A percentile compares a stretch with the other conserved stretches of the same genome.
Evolutionary conservation across 2,329 filamentous ascomycete species (phyloP).

Genomic region (Daldinia sp.): DNA sequence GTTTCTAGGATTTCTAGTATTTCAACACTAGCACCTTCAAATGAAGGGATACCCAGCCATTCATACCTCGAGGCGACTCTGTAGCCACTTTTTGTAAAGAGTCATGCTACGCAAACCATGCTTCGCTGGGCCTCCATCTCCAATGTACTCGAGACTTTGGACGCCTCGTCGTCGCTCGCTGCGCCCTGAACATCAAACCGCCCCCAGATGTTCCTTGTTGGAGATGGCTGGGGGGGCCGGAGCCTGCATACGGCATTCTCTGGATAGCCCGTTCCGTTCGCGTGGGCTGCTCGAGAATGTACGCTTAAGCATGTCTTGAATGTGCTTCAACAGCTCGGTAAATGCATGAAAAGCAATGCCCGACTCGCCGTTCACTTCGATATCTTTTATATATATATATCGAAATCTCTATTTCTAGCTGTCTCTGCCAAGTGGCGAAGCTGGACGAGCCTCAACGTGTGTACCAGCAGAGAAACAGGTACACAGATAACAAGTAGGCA

Average conservation of each 20-base stretch:
- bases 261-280: constrained; percentile 18
- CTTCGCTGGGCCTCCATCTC: not conserved
- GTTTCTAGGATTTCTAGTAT: too few relatives aligned
- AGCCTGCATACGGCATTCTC: constrained; percentile 13
- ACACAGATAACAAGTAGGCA: constrained; percentile 29
- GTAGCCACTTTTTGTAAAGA: constrained; percentile 33
- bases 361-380: constrained; percentile 6
- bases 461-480: constrained; percentile 14
- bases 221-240: constrained; percentile 23
- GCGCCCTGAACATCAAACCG: constrained; percentile 41
- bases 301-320: constrained; percentile 7
- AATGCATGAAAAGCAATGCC: constrained; percentile 25
- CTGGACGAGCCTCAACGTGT: constrained; percentile 33
- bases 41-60: constrained; percentile 20
- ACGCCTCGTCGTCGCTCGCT: constrained; percentile 32
- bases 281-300: constrained; percentile 4
- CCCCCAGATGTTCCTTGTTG: constrained; percentile 37
- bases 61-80: constrained; percentile 25
- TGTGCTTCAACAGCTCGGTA: constrained; percentile 1
- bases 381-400: constrained; percentile 1
- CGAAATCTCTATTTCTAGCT: constrained; percentile 18
- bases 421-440: constrained; percentile 44
- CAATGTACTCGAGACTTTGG: constrained; percentile 31
- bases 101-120: constrained; percentile 21
- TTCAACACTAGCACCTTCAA: constrained; percentile 26